Evolutionary conservation across 352 stramenopile genomes (phyloP).

Genomic region (Hyaloperonospora brassicae): DNA sequence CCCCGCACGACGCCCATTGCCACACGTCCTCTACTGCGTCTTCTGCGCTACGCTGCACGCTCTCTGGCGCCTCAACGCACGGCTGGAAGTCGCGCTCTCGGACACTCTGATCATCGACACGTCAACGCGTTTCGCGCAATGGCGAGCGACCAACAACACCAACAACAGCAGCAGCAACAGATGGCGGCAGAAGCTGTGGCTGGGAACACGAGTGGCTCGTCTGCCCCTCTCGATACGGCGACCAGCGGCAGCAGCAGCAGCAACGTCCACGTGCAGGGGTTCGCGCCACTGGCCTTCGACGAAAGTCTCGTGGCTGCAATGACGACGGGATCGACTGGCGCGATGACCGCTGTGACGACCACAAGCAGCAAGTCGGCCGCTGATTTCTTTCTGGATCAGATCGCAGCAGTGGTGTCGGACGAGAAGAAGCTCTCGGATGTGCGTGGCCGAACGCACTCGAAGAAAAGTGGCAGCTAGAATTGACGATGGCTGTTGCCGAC

Average conservation of each 20-base stretch:
- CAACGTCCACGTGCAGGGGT: constrained; percentile 15
- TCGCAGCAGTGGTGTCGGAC: constrained; percentile 55
- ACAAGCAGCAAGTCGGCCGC: constrained; percentile 25
- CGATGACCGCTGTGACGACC: constrained; percentile 3
- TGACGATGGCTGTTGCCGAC: too few relatives aligned
- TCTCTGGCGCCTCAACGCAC: constrained; percentile 1
- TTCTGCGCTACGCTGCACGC: constrained; percentile 3
- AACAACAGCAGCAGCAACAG: constrained; percentile 15
- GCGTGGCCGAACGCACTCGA: constrained; percentile 2
- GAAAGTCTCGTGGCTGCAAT: constrained; percentile 42
- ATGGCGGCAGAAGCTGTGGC: constrained; percentile 1
- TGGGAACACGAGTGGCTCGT: constrained; percentile 8
- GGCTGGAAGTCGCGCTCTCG: background rate
- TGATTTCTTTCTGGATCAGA: constrained; percentile 69
- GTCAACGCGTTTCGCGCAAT: constrained; percentile 11
- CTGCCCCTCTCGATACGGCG: constrained; percentile 1
- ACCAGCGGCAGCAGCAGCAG: constrained; percentile 9
- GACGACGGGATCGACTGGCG: background rate
- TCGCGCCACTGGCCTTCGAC: constrained; percentile 45
- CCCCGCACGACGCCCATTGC: background rate
- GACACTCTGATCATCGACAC: constrained; percentile 8
- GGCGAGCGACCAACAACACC: constrained; percentile 8
- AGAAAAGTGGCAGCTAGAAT: background rate
- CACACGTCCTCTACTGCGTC: background rate
- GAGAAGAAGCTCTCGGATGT: constrained; percentile 80